Evolutionary conservation across 495 filamentous ascomycete genomes (phyloP).

Genomic region (Tetracladium marchalianum): DNA sequence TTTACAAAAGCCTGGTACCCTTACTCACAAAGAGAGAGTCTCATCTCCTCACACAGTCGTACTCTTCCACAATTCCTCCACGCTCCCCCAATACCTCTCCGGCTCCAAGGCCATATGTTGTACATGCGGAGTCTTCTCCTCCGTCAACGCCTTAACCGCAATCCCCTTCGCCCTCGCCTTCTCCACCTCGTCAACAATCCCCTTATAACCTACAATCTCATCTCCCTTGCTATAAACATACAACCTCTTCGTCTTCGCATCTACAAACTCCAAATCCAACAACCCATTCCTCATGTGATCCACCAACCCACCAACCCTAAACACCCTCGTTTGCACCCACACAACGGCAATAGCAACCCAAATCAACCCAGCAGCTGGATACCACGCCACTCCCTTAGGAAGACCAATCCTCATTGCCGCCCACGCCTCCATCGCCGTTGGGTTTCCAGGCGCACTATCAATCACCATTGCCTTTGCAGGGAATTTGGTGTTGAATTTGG

Average conservation of each 20-base stretch:
- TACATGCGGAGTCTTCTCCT: conserved; percentile 27
- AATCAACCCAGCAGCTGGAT: background rate
- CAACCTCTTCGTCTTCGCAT: conserved; percentile 14
- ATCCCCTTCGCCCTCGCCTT: conserved; percentile 19
- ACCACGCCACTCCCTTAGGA: conserved; percentile 1
- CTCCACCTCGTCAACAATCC: conserved; percentile 21
- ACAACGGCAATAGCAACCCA: background rate
- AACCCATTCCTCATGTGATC: conserved; percentile 19
- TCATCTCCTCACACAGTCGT: background rate
- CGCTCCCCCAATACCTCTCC: conserved; percentile 26
- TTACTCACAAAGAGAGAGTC: too few relatives aligned
- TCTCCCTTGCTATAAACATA: conserved; percentile 30
- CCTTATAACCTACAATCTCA: conserved; percentile 24
- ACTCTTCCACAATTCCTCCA: conserved; percentile 18
- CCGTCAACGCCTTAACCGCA: conserved; percentile 18
- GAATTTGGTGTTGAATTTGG: background rate
- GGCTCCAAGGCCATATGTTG: conserved; percentile 24
- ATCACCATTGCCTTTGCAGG: conserved; percentile 1
- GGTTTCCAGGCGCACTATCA: conserved; percentile 2
- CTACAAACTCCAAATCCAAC: conserved; percentile 17
- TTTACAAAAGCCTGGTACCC: too few relatives aligned
- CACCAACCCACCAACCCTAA: conserved; percentile 4
- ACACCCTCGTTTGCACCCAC: background rate
- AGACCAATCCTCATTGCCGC: conserved; percentile 1
- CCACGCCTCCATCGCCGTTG: background rate